Evolutionary conservation across 345 rosid genomes (phyloP).

Genomic region (Ceriops tagal): DNA sequence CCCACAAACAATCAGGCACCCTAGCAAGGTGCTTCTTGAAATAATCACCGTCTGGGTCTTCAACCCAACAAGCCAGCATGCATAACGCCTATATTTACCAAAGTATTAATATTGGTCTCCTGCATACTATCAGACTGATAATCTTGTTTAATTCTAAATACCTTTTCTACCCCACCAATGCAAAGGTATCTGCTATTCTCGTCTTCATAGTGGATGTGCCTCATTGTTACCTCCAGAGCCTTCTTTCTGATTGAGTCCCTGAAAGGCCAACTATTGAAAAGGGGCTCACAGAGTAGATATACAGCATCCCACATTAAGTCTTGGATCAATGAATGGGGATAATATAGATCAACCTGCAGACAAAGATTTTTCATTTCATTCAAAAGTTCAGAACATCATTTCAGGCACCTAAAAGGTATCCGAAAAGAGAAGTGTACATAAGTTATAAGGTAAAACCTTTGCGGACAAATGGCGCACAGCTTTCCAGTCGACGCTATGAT

Average conservation of each 20-base stretch:
- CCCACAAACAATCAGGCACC: slow-evolving; percentile 49
- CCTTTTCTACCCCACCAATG: slow-evolving; percentile 26
- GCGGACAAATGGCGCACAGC: slow-evolving; percentile 7
- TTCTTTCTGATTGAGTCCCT: slow-evolving; percentile 18
- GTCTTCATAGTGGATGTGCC: slow-evolving; percentile 28
- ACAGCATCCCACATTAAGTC: slow-evolving; percentile 30
- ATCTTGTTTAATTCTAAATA: neutral
- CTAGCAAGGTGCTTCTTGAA: slow-evolving; percentile 57
- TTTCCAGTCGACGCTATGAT: slow-evolving; percentile 1
- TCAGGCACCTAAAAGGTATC: neutral
- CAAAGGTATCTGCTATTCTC: slow-evolving; percentile 32
- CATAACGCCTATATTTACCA: slow-evolving; percentile 28
- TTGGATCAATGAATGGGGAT: slow-evolving; percentile 22
- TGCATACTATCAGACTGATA: neutral
- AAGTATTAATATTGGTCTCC: neutral
- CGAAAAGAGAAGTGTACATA: neutral
- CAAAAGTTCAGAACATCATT: neutral
- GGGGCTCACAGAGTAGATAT: slow-evolving; percentile 17
- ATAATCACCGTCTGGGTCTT: slow-evolving; percentile 48
- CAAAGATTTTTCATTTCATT: neutral
- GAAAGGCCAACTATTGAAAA: slow-evolving; percentile 27
- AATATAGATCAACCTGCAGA: slow-evolving; percentile 33
- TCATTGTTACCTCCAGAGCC: slow-evolving; percentile 19
- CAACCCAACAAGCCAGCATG: slow-evolving; percentile 69
- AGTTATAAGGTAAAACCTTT: neutral